A percentile compares a stretch with the other conserved stretches of the same genome.
phyloP scores from a whole-genome alignment of 2,329 filamentous ascomycete genomes.

The Hymenoscyphus albidus region DNA sequence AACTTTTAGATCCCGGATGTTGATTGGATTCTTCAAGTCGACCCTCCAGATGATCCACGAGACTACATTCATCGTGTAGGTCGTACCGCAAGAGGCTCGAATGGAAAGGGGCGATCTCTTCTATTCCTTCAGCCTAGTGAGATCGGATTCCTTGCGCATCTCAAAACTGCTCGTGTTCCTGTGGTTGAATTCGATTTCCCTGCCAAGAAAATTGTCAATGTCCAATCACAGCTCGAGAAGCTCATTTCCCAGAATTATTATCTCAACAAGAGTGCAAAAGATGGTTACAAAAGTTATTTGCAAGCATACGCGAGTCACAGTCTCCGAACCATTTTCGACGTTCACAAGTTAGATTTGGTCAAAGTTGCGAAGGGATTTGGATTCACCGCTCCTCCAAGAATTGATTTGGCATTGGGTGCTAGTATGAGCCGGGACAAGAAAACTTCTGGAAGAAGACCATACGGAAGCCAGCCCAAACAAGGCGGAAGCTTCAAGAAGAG shows the following conservation, averaged over 20 bases:
- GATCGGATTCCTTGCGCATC: conserved; percentile 84
- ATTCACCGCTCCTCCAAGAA: conserved; percentile 70
- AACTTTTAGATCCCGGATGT: conserved; percentile 72
- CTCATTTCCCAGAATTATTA: conserved; percentile 96
- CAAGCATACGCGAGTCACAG: conserved; percentile 91
- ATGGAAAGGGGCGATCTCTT: conserved; percentile 79
- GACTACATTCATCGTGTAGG: conserved; percentile 97
- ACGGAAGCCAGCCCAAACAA: conserved; percentile 75
- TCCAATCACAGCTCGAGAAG: conserved; percentile 89
- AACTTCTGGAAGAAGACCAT: conserved; percentile 60
- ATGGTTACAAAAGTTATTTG: conserved; percentile 82
- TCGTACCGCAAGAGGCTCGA: conserved; percentile 81
- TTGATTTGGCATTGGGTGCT: conserved; percentile 74
- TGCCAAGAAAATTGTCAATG: conserved; percentile 83
- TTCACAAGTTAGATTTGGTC: conserved; percentile 75
- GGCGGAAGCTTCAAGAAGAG: conserved; percentile 35
- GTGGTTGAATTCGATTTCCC: conserved; percentile 97
- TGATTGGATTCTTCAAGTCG: conserved; percentile 95
- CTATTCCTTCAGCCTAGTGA: conserved; percentile 93
- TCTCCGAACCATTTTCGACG: conserved; percentile 78
- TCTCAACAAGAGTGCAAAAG: conserved; percentile 79
- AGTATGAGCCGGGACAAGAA: conserved; percentile 74
- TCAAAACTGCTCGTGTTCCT: conserved; percentile 88
- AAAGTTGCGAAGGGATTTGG: conserved; percentile 85
- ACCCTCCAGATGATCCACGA: conserved; percentile 84